phyloP scores from a whole-genome alignment of 345 rosid genomes.

The Dipteronia sinensis region DNA sequence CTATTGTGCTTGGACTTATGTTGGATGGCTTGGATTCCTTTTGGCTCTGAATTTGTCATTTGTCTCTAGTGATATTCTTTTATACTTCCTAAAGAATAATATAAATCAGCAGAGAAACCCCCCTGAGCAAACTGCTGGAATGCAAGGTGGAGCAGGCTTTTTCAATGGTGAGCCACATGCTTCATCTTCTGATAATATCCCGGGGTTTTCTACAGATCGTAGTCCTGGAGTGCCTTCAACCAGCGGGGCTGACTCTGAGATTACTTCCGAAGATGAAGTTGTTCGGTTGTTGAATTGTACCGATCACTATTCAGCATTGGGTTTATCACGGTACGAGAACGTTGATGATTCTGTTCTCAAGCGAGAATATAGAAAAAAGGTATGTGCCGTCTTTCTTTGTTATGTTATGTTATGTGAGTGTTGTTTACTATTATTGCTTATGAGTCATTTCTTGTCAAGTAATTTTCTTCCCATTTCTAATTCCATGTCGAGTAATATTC shows the following conservation, averaged over 20 bases:
- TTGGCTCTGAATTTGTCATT: constrained; percentile 86
- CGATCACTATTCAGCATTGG: constrained; percentile 86
- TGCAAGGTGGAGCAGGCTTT: constrained; percentile 44
- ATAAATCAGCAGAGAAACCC: constrained; percentile 49
- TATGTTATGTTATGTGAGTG: neutral
- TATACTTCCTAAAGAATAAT: constrained; percentile 71
- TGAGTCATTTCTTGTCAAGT: neutral
- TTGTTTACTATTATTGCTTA: neutral
- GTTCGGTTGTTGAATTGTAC: constrained; percentile 70
- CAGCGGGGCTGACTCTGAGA: constrained; percentile 77
- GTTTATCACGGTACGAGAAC: constrained; percentile 62
- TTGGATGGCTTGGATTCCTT: constrained; percentile 85
- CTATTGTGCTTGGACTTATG: constrained; percentile 76
- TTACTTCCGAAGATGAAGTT: constrained; percentile 94
- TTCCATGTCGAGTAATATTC: neutral
- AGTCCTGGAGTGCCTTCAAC: constrained; percentile 84
- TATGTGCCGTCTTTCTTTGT: constrained; percentile 28
- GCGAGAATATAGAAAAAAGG: constrained; percentile 96
- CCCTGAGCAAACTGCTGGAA: constrained; percentile 49
- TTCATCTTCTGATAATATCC: constrained; percentile 58
- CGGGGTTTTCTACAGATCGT: constrained; percentile 66
- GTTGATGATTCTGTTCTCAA: constrained; percentile 73
- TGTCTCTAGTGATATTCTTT: constrained; percentile 83
- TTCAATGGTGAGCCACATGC: constrained; percentile 51
- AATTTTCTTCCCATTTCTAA: neutral